These are phyloP conservation scores for Didymella pinodella DNA, from an alignment of 2,329 filamentous ascomycete genomes.

Conservation along the genomic window DNA sequence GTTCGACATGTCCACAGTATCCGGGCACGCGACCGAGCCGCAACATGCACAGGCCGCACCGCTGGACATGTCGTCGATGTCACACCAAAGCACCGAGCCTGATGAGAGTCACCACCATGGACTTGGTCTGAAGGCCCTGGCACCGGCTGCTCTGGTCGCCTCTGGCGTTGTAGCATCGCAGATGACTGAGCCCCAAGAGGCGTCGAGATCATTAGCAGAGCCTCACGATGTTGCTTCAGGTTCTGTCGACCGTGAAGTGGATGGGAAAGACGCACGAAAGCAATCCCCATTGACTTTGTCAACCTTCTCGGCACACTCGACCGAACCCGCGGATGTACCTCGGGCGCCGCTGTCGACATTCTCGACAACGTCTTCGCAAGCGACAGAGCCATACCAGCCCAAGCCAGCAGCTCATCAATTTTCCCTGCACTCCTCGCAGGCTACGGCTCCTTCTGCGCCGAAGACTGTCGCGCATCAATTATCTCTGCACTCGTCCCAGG, in stretches of 20 bases:
- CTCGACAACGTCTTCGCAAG: constrained; percentile 34
- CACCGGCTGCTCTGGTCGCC: constrained; percentile 33
- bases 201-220: constrained; percentile 3
- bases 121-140: constrained; percentile 26
- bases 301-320: constrained; percentile 37
- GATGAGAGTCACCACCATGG: constrained; percentile 23
- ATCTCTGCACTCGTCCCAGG: constrained; percentile 27
- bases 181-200: constrained; percentile 32
- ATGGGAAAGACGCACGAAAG: background rate
- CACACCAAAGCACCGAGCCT: constrained; percentile 41
- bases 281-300: constrained; percentile 36
- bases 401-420: constrained; percentile 13
- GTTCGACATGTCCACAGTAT: constrained; percentile 35
- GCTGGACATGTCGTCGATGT: constrained; percentile 34
- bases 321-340: constrained; percentile 34
- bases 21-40: constrained; percentile 38
- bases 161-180: constrained; percentile 41
- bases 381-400: constrained; percentile 35
- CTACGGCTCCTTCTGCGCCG: constrained; percentile 31
- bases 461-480: constrained; percentile 8
- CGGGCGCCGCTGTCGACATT: constrained; percentile 29
- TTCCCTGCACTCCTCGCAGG: constrained; percentile 24
- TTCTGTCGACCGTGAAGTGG: background rate
- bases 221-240: background rate
- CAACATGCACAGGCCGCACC: constrained; percentile 23